These are phyloP conservation scores for Ochetophila trinervis DNA, from an alignment of 306 rosid species.

Conservation along the genomic window DNA sequence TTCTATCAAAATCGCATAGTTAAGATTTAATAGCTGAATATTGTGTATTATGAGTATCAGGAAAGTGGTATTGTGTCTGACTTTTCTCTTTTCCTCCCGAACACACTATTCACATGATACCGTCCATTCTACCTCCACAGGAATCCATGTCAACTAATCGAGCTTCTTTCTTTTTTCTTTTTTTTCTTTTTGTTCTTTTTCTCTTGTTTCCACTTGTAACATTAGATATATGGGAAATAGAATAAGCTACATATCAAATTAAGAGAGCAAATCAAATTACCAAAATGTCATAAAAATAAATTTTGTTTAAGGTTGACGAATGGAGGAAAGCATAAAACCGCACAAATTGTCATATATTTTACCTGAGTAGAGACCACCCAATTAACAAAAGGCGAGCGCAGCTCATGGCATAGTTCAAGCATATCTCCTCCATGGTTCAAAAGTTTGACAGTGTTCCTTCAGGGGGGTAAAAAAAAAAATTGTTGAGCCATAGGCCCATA, in stretches of 20 bases:
- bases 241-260: background rate
- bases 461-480: conserved; percentile 18
- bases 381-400: conserved; percentile 79
- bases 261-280: too few species aligned
- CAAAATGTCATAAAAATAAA: conserved; percentile 1
- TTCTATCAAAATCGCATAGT: too few species aligned
- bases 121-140: too few species aligned
- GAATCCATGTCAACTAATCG: too few species aligned
- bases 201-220: too few species aligned
- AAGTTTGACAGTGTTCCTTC: conserved; percentile 88
- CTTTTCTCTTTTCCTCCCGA: too few species aligned
- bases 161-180: too few species aligned
- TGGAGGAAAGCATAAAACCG: conserved; percentile 3
- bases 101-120: too few species aligned
- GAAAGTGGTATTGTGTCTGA: too few species aligned
- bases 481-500: conserved; percentile 30
- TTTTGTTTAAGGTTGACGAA: conserved; percentile 8
- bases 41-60: too few species aligned
- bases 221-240: background rate
- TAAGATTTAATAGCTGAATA: too few species aligned
- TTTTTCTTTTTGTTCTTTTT: too few species aligned
- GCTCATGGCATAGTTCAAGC: conserved; percentile 89
- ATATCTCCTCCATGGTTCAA: conserved; percentile 91
- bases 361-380: conserved; percentile 86
- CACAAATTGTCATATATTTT: conserved; percentile 1